A percentile compares a stretch with the other conserved stretches of the same genome.
These are phyloP conservation scores for Stemphylium lycopersici DNA, from an alignment of 2,329 filamentous ascomycete species.

Conservation along the genomic window DNA sequence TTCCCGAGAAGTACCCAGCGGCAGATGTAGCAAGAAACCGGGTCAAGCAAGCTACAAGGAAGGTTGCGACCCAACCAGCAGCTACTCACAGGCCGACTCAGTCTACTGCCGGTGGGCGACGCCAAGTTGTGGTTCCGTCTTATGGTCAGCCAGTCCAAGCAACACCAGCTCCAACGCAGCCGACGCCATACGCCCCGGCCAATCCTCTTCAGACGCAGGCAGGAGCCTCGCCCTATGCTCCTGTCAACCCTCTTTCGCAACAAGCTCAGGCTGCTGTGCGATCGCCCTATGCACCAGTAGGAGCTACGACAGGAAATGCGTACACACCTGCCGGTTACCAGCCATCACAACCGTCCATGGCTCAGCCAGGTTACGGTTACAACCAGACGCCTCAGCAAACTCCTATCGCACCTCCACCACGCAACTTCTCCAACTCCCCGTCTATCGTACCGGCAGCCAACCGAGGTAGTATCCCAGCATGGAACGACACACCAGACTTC, in stretches of 20 bases:
- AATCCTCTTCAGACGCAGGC: slow-evolving; percentile 38
- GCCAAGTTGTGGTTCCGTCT: slow-evolving; percentile 45
- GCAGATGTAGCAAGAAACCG: slow-evolving; percentile 87
- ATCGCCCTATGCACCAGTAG: slow-evolving; percentile 19
- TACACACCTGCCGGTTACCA: slow-evolving; percentile 61
- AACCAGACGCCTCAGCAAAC: slow-evolving; percentile 53
- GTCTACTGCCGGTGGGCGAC: slow-evolving; percentile 41
- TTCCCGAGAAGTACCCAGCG: slow-evolving; percentile 81
- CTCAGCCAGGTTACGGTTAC: slow-evolving; percentile 52
- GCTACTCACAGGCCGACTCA: slow-evolving; percentile 51
- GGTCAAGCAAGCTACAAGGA: slow-evolving; percentile 82
- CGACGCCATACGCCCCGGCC: slow-evolving; percentile 31
- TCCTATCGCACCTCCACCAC: slow-evolving; percentile 64
- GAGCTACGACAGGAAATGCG: slow-evolving; percentile 41
- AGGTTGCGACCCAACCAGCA: slow-evolving; percentile 53
- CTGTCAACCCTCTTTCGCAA: slow-evolving; percentile 38
- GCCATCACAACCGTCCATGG: slow-evolving; percentile 50
- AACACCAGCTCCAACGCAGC: slow-evolving; percentile 23
- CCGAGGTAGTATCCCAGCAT: slow-evolving; percentile 75
- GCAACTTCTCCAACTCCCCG: slow-evolving; percentile 70
- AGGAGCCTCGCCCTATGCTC: slow-evolving; percentile 32
- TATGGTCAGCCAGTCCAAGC: slow-evolving; percentile 33
- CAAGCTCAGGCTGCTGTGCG: slow-evolving; percentile 34
- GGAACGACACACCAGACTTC: slow-evolving; percentile 95
- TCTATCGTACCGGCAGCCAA: slow-evolving; percentile 68